Conservation (phyloP, 2,329 filamentous ascomycete species). For the Penicillium sp. region DNA sequence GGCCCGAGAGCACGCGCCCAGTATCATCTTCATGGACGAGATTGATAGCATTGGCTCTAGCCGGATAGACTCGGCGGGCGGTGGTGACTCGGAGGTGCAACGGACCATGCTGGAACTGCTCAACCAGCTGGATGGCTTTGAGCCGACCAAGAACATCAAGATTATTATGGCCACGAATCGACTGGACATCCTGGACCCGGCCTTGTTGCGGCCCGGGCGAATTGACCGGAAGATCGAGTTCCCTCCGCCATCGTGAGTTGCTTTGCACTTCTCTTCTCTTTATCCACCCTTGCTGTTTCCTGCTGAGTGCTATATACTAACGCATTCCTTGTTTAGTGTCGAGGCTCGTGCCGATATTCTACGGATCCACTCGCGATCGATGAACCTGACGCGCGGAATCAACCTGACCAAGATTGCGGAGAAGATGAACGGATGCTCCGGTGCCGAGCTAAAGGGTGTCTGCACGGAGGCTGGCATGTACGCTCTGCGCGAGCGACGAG, state of each 20-base stretch:
- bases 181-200: conserved; percentile 94
- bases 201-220: conserved; percentile 89
- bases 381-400: conserved; percentile 97
- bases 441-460: conserved; percentile 96
- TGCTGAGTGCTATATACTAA: neutral
- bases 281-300: neutral
- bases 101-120: conserved; percentile 97
- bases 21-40: conserved; percentile 99
- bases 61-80: conserved; percentile 91
- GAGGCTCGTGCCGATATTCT: conserved; percentile 97
- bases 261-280: neutral
- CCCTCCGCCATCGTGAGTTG: conserved; percentile 75
- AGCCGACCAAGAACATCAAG: conserved; percentile 99
- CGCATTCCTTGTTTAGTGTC: conserved; percentile 52
- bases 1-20: conserved; percentile 95
- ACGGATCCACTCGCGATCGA: conserved; percentile 94
- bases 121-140: conserved; percentile 98
- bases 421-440: conserved; percentile 99
- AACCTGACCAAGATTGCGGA: conserved; percentile 98
- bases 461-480: conserved; percentile 99
- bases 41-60: conserved; percentile 99
- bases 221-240: conserved; percentile 99
- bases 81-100: conserved; percentile 96
- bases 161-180: conserved; percentile 99
- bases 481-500: conserved; percentile 87